Conservation (phyloP, 2,329 filamentous ascomycete species). For the Neofusicoccum cordaticola region DNA sequence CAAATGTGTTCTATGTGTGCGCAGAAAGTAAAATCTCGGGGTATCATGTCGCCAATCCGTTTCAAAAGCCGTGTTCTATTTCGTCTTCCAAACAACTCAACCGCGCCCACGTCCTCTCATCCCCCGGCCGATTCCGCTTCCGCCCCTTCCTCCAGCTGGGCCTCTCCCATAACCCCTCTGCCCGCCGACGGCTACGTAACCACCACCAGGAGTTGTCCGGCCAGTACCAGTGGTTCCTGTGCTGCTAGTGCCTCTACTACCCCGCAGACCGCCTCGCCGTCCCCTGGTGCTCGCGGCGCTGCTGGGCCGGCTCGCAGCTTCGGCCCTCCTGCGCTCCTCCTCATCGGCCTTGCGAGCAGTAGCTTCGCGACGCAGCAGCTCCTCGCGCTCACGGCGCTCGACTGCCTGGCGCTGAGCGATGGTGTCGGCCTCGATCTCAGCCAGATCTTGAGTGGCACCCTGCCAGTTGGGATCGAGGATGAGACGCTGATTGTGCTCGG, state of each 20-base stretch:
- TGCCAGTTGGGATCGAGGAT: conserved; percentile 87
- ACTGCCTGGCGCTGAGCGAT: conserved; percentile 70
- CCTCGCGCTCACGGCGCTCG: conserved; percentile 72
- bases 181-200: conserved; percentile 44
- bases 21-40: not conserved
- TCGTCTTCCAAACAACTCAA: not conserved
- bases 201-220: conserved; percentile 31
- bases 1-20: not conserved
- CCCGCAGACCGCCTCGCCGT: conserved; percentile 29
- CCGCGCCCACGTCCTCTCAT: conserved; percentile 1
- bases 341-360: conserved; percentile 54
- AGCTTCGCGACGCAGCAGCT: conserved; percentile 73
- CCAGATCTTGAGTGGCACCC: conserved; percentile 79
- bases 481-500: conserved; percentile 92
- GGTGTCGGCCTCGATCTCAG: conserved; percentile 81
- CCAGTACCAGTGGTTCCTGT: conserved; percentile 24
- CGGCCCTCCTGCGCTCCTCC: conserved; percentile 57
- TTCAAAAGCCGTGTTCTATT: not conserved
- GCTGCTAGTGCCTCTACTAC: conserved; percentile 4
- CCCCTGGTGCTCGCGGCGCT: conserved; percentile 36
- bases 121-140: conserved; percentile 10
- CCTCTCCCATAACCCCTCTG: conserved; percentile 48
- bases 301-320: conserved; percentile 47
- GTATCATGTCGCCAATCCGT: conserved; percentile 13
- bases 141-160: not conserved